A percentile compares a stretch with the other conserved stretches of the same genome.
These are phyloP conservation scores for Chlorella sp. DNA, from an alignment of 139 green algal genomes.

Conservation along the genomic window DNA sequence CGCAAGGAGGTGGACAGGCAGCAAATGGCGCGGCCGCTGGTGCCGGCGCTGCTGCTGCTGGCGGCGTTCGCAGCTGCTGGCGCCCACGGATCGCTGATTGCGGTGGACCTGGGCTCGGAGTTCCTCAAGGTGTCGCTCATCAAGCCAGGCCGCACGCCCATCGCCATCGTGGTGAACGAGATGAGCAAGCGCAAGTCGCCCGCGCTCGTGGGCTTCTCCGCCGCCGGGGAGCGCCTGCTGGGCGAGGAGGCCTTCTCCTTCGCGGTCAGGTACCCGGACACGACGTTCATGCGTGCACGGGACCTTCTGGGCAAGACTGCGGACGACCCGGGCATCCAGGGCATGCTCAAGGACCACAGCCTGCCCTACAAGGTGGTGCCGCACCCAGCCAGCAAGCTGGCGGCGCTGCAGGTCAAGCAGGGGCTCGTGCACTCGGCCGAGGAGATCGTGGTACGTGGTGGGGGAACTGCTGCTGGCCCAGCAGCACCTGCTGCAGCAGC, in stretches of 20 bases:
- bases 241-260: constrained; percentile 85
- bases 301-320: constrained; percentile 79
- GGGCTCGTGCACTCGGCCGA: constrained; percentile 52
- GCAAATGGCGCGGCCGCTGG: no score
- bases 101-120: constrained; percentile 89
- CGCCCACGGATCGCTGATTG: no score
- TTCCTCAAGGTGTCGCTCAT: constrained; percentile 90
- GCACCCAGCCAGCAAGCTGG: constrained; percentile 44
- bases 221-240: constrained; percentile 81
- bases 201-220: constrained; percentile 72
- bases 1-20: no score
- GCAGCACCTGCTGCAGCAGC: neutral
- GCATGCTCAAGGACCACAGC: constrained; percentile 39
- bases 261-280: constrained; percentile 65
- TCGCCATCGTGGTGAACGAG: constrained; percentile 91
- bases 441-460: constrained; percentile 78
- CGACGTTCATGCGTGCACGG: constrained; percentile 54
- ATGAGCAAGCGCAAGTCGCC: constrained; percentile 90
- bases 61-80: no score
- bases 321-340: constrained; percentile 33
- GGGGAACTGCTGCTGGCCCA: neutral
- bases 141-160: constrained; percentile 74
- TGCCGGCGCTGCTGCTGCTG: no score
- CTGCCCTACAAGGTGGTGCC: constrained; percentile 69
- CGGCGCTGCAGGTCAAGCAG: constrained; percentile 39